Percentiles rank a stretch among this genome's conserved stretches.
Evolutionary conservation across 352 stramenopile species (phyloP).

Genomic region (Phytophthora gonapodyides): DNA sequence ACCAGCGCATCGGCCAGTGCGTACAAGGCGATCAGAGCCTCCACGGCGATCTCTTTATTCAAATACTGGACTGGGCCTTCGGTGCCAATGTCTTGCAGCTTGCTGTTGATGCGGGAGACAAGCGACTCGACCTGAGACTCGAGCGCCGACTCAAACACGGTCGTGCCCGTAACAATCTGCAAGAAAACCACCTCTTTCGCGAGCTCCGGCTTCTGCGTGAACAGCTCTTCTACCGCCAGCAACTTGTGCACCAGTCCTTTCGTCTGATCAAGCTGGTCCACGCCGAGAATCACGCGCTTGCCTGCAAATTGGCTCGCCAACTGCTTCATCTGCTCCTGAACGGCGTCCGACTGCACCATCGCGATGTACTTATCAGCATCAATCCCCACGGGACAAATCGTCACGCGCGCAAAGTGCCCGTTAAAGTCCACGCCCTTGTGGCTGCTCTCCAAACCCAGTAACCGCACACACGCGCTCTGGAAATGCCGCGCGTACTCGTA

Average conservation of each 20-base stretch:
- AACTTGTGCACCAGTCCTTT: constrained; percentile 93
- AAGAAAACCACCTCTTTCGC: constrained; percentile 95
- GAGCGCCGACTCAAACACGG: constrained; percentile 64
- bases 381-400: constrained; percentile 89
- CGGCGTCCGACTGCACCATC: constrained; percentile 58
- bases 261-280: constrained; percentile 87
- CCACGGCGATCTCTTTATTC: constrained; percentile 86
- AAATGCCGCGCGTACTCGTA: constrained; percentile 92
- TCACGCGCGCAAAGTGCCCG: constrained; percentile 88
- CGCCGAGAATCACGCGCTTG: constrained; percentile 84
- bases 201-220: constrained; percentile 88
- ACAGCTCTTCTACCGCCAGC: constrained; percentile 89
- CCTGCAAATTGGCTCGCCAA: constrained; percentile 72
- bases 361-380: constrained; percentile 81
- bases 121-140: constrained; percentile 89
- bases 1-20: constrained; percentile 82
- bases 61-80: constrained; percentile 91
- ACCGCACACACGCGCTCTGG: constrained; percentile 81
- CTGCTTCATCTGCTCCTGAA: constrained; percentile 70
- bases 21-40: constrained; percentile 90
- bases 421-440: constrained; percentile 90
- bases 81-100: constrained; percentile 87
- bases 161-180: constrained; percentile 87
- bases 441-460: constrained; percentile 88
- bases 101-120: constrained; percentile 92